phyloP scores from a whole-genome alignment of 345 rosid genomes.

The Boechera divaricarpa region DNA sequence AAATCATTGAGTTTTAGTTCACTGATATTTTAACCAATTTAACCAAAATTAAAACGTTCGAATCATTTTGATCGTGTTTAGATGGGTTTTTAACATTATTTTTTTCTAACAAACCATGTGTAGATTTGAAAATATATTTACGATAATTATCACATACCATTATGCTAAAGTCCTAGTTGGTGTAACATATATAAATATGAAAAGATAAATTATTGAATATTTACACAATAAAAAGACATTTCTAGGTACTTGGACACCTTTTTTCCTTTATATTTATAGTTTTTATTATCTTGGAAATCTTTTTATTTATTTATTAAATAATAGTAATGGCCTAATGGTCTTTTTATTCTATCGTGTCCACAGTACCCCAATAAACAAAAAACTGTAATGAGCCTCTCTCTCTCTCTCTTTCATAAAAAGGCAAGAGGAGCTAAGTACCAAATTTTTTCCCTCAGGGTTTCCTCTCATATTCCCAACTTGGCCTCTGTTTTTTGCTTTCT shows the following conservation, averaged over 20 bases:
- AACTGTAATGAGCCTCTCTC: conserved; percentile 9
- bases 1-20: background rate
- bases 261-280: background rate
- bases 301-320: background rate
- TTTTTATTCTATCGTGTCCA: conserved; percentile 19
- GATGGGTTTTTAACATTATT: background rate
- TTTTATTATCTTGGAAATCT: background rate
- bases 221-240: conserved; percentile 2
- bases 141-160: background rate
- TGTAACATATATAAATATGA: background rate
- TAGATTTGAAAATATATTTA: background rate
- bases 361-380: conserved; percentile 30
- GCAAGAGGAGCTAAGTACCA: conserved; percentile 43
- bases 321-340: conserved; percentile 29
- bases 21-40: background rate
- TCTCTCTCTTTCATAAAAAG: conserved; percentile 31
- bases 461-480: conserved; percentile 39
- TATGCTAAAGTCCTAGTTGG: background rate
- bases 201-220: background rate
- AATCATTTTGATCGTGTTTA: background rate
- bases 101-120: background rate
- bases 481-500: conserved; percentile 36
- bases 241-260: conserved; percentile 5
- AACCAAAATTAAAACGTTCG: background rate
- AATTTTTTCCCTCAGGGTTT: conserved; percentile 32